These are phyloP conservation scores for Phytophthora sp. DNA, from an alignment of 352 stramenopile genomes.

Conservation along the genomic window DNA sequence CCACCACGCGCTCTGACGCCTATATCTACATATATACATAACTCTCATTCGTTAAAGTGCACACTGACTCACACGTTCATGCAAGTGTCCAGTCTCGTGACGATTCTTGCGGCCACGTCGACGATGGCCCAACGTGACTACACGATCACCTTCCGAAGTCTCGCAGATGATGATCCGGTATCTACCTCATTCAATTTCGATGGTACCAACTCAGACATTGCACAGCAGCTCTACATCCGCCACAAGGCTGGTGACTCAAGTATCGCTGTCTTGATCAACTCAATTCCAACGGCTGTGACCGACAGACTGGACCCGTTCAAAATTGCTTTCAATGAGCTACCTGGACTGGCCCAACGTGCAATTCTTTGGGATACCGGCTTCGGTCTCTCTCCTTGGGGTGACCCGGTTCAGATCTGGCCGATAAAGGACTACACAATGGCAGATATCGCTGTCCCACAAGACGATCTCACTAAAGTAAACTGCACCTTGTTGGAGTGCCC, in stretches of 20 bases:
- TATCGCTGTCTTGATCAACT: slow-evolving; percentile 15
- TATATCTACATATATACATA: slow-evolving; percentile 4
- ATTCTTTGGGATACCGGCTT: slow-evolving; percentile 51
- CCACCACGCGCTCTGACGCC: background rate
- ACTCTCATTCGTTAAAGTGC: slow-evolving; percentile 17
- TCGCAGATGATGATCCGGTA: slow-evolving; percentile 12
- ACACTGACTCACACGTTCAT: slow-evolving; percentile 15
- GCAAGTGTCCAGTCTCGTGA: slow-evolving; percentile 5
- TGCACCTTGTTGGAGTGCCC: slow-evolving; percentile 35
- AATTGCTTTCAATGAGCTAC: slow-evolving; percentile 26
- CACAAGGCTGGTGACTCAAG: slow-evolving; percentile 21
- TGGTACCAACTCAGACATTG: slow-evolving; percentile 45
- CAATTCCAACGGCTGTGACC: slow-evolving; percentile 19
- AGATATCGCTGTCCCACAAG: slow-evolving; percentile 27
- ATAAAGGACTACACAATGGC: slow-evolving; percentile 33
- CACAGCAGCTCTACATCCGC: slow-evolving; percentile 41
- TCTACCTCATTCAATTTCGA: slow-evolving; percentile 35
- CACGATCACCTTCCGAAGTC: slow-evolving; percentile 33
- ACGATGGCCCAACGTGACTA: slow-evolving; percentile 13
- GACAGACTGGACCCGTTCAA: slow-evolving; percentile 19
- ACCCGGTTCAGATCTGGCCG: slow-evolving; percentile 35
- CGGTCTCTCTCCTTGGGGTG: slow-evolving; percentile 20
- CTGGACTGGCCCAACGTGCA: slow-evolving; percentile 38
- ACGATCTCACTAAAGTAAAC: slow-evolving; percentile 20
- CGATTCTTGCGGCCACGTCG: slow-evolving; percentile 2